These are phyloP conservation scores for Cucumis melo DNA, from an alignment of 306 rosid species.

Conservation along the genomic window DNA sequence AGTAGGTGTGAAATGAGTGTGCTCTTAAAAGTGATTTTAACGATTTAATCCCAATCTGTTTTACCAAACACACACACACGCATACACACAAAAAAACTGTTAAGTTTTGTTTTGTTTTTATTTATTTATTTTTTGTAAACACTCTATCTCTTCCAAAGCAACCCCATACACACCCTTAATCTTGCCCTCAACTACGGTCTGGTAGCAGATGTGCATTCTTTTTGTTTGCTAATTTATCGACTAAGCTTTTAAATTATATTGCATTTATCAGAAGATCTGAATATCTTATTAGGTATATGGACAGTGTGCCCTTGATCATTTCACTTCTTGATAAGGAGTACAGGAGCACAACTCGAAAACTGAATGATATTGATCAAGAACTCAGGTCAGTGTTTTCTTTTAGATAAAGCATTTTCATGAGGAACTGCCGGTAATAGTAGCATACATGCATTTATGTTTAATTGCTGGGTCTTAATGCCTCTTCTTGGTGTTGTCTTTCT, in stretches of 20 bases:
- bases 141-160: too few relatives aligned
- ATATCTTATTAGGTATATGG: slow-evolving; percentile 69
- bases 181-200: background rate
- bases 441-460: background rate
- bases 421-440: background rate
- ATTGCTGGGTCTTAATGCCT: too few relatives aligned
- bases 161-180: background rate
- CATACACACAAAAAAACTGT: too few relatives aligned
- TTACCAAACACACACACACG: too few relatives aligned
- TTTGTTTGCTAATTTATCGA: background rate
- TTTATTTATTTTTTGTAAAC: too few relatives aligned
- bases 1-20: too few relatives aligned
- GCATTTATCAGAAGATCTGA: slow-evolving; percentile 5
- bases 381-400: slow-evolving; percentile 41
- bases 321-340: slow-evolving; percentile 98
- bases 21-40: too few relatives aligned
- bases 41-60: too few relatives aligned
- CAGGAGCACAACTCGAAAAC: slow-evolving; percentile 53
- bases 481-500: too few relatives aligned
- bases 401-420: background rate
- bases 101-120: too few relatives aligned
- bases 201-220: background rate
- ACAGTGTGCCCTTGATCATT: slow-evolving; percentile 69
- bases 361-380: slow-evolving; percentile 70
- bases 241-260: slow-evolving; percentile 6